These are phyloP conservation scores for Pittosporum tobira DNA, from an alignment of 129 eudicot species.

Conservation along the genomic window DNA sequence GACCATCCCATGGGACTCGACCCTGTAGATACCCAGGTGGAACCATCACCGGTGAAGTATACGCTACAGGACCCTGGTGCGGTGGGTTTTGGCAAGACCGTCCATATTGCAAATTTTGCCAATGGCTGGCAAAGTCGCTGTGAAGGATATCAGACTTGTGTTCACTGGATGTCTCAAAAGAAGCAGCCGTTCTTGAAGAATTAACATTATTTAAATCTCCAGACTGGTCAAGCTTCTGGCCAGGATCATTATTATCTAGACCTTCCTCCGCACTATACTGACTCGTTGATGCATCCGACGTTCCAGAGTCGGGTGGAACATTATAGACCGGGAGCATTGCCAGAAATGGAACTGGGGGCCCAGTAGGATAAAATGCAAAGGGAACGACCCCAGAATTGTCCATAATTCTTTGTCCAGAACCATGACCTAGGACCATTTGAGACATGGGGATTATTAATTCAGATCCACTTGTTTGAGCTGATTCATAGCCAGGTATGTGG, in stretches of 20 bases:
- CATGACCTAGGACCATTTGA: slow-evolving; percentile 53
- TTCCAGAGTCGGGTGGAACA: slow-evolving; percentile 43
- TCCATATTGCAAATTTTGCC: slow-evolving; percentile 84
- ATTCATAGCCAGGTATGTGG: slow-evolving; percentile 37
- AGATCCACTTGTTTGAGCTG: slow-evolving; percentile 65
- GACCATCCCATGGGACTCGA: slow-evolving; percentile 75
- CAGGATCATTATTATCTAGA: slow-evolving; percentile 39
- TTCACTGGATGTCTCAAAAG: slow-evolving; percentile 43
- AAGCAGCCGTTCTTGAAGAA: slow-evolving; percentile 21
- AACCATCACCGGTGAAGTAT: slow-evolving; percentile 76
- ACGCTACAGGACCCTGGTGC: slow-evolving; percentile 35
- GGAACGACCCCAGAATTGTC: slow-evolving; percentile 50
- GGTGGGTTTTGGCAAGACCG: slow-evolving; percentile 71
- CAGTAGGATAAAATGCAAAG: slow-evolving; percentile 74
- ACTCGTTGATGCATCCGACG: slow-evolving; percentile 38
- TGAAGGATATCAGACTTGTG: slow-evolving; percentile 61
- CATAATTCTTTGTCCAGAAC: slow-evolving; percentile 45
- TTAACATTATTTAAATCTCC: slow-evolving; percentile 30
- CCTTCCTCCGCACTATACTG: slow-evolving; percentile 41
- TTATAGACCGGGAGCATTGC: slow-evolving; percentile 74
- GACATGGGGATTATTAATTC: slow-evolving; percentile 49
- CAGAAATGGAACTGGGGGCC: slow-evolving; percentile 92
- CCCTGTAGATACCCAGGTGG: slow-evolving; percentile 87
- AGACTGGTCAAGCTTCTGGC: slow-evolving; percentile 35
- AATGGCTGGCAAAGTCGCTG: slow-evolving; percentile 85